A percentile compares a stretch with the other conserved stretches of the same genome.
These are phyloP conservation scores for Cicer yamashitae DNA, from an alignment of 306 rosid species.

Conservation along the genomic window DNA sequence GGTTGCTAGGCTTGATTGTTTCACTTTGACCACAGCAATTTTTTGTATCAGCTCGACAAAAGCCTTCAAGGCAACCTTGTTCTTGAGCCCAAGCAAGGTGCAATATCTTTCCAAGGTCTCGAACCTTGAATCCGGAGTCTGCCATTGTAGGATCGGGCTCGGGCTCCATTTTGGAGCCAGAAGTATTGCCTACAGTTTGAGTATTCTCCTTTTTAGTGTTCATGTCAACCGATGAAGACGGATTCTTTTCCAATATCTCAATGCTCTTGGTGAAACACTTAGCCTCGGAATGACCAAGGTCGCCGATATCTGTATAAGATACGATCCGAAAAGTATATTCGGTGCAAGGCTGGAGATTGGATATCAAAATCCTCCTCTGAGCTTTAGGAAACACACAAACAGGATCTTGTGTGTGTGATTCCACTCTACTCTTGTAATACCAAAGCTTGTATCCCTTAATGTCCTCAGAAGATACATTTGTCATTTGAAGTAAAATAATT, in stretches of 20 bases:
- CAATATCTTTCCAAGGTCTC: constrained; percentile 85
- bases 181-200: constrained; percentile 53
- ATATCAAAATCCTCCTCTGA: constrained; percentile 88
- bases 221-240: constrained; percentile 47
- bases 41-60: constrained; percentile 70
- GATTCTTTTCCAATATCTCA: constrained; percentile 71
- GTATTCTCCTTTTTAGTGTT: constrained; percentile 57
- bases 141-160: constrained; percentile 56
- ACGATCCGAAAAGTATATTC: constrained; percentile 87
- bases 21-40: constrained; percentile 74
- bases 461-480: constrained; percentile 61
- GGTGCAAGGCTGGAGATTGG: constrained; percentile 88
- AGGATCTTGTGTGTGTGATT: constrained; percentile 71
- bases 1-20: constrained; percentile 61
- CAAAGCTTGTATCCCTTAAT: constrained; percentile 94
- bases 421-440: constrained; percentile 85
- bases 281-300: constrained; percentile 96
- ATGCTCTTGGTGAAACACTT: constrained; percentile 95
- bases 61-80: constrained; percentile 74
- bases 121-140: constrained; percentile 83
- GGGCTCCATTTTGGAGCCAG: constrained; percentile 62
- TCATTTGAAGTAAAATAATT: constrained; percentile 77
- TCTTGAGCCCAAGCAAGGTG: constrained; percentile 87
- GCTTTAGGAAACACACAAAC: constrained; percentile 80
- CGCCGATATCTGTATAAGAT: constrained; percentile 74